A percentile compares a stretch with the other conserved stretches of the same genome.
Conservation (phyloP, 169 alveolate genomes). For the Fabrea salina region DNA sequence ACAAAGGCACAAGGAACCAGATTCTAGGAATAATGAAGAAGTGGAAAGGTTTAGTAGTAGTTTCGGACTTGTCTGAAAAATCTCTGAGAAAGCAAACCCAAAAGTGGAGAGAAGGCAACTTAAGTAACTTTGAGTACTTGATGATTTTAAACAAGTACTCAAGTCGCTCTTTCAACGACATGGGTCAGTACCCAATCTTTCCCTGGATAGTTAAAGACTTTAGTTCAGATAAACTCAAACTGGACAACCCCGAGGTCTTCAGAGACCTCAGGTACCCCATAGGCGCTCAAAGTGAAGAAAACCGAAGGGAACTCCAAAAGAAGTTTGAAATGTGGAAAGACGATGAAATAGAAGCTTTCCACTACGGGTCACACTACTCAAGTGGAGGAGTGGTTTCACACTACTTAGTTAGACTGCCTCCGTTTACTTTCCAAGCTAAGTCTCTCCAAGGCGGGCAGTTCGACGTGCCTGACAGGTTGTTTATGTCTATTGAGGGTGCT, state of each 20-base stretch:
- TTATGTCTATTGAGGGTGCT: slow-evolving; percentile 41
- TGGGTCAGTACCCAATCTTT: slow-evolving; percentile 67
- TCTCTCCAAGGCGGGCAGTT: slow-evolving; percentile 60
- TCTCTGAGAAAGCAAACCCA: background rate
- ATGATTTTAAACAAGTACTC: slow-evolving; percentile 56
- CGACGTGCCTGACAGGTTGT: slow-evolving; percentile 71
- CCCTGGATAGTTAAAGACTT: slow-evolving; percentile 60
- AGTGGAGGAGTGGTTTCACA: slow-evolving; percentile 24
- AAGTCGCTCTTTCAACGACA: slow-evolving; percentile 67
- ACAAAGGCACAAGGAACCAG: slow-evolving; percentile 7
- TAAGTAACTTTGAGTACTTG: slow-evolving; percentile 60
- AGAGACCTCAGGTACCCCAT: slow-evolving; percentile 91
- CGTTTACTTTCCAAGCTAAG: slow-evolving; percentile 58
- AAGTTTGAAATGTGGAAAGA: background rate
- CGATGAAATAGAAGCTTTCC: slow-evolving; percentile 25
- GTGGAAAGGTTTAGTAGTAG: background rate
- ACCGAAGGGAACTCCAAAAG: background rate
- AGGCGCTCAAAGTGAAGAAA: slow-evolving; percentile 80
- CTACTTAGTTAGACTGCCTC: slow-evolving; percentile 59
- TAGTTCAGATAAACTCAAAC: background rate
- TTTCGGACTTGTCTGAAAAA: background rate
- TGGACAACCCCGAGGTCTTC: slow-evolving; percentile 61
- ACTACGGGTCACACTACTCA: slow-evolving; percentile 33
- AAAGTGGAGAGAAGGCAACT: slow-evolving; percentile 62
- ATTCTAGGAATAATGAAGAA: background rate